These are phyloP conservation scores for Pharus latifolius DNA, from an alignment of 176 grass and related monocot species.

Conservation along the genomic window DNA sequence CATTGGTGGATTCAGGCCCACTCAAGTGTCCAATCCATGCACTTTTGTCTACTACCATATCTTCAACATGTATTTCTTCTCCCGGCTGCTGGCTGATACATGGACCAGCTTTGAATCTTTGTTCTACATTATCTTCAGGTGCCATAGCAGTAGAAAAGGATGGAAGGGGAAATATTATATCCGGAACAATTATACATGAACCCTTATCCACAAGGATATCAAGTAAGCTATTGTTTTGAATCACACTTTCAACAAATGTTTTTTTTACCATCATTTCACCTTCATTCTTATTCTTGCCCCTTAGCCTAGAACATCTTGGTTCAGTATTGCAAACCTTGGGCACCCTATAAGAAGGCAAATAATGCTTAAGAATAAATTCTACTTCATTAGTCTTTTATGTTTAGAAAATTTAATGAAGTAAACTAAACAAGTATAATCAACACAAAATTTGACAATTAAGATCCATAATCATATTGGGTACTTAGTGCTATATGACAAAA, in stretches of 20 bases:
- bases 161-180: constrained; percentile 40
- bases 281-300: constrained; percentile 80
- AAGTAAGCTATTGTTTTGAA: constrained; percentile 82
- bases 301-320: constrained; percentile 83
- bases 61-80: constrained; percentile 33
- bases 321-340: constrained; percentile 30
- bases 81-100: constrained; percentile 29
- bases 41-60: constrained; percentile 19
- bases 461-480: too few relatives aligned
- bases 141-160: constrained; percentile 17
- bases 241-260: constrained; percentile 72
- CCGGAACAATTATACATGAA: constrained; percentile 71
- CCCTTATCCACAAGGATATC: constrained; percentile 66
- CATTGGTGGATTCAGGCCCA: constrained; percentile 24
- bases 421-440: too few relatives aligned
- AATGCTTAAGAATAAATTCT: constrained; percentile 16
- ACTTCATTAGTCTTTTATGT: not conserved
- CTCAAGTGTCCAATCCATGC: constrained; percentile 17
- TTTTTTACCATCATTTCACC: constrained; percentile 85
- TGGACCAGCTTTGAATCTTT: constrained; percentile 36
- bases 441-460: too few relatives aligned
- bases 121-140: constrained; percentile 43
- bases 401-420: not conserved
- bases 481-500: too few relatives aligned
- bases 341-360: constrained; percentile 42